A percentile compares a stretch with the other conserved stretches of the same genome.
phyloP scores from a whole-genome alignment of 2,329 filamentous ascomycete genomes.

The Mollisia scopiformis region DNA sequence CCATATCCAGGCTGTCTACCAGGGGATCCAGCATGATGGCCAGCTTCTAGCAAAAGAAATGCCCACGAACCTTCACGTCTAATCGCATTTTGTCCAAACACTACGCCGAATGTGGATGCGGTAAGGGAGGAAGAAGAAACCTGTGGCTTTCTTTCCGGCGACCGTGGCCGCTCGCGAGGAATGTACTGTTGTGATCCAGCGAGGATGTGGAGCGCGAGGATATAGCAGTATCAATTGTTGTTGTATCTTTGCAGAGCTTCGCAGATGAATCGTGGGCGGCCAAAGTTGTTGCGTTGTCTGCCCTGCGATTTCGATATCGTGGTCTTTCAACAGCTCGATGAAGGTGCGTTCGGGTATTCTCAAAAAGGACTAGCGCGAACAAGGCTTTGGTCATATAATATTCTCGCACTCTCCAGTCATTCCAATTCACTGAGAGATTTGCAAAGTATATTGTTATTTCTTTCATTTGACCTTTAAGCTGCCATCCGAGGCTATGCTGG shows the following conservation, averaged over 20 bases:
- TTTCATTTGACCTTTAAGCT: neutral
- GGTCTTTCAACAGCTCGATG: conserved; percentile 21
- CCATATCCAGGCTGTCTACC: conserved; percentile 8
- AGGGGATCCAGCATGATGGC: conserved; percentile 8
- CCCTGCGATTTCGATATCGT: conserved; percentile 23
- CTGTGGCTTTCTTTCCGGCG: conserved; percentile 9
- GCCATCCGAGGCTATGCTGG: neutral
- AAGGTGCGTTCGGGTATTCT: conserved; percentile 5
- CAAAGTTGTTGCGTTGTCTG: neutral
- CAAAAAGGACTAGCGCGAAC: neutral
- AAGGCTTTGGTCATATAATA: neutral
- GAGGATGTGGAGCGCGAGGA: neutral
- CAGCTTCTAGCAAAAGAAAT: conserved; percentile 6
- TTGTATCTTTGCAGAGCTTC: neutral
- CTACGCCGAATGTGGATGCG: neutral
- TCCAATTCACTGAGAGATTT: neutral
- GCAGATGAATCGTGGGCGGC: neutral
- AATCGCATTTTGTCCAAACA: conserved; percentile 52
- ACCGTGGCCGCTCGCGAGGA: conserved; percentile 2
- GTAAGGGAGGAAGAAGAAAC: neutral
- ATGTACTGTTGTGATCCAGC: neutral
- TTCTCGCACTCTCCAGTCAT: neutral
- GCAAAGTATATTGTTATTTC: neutral
- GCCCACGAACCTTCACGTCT: conserved; percentile 57
- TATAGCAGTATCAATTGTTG: neutral